Evolutionary conservation across 176 grass and related monocot genomes (phyloP), one percentile per base, ranked within the genome.

Genomic region (Zizania latifolia): DNA sequence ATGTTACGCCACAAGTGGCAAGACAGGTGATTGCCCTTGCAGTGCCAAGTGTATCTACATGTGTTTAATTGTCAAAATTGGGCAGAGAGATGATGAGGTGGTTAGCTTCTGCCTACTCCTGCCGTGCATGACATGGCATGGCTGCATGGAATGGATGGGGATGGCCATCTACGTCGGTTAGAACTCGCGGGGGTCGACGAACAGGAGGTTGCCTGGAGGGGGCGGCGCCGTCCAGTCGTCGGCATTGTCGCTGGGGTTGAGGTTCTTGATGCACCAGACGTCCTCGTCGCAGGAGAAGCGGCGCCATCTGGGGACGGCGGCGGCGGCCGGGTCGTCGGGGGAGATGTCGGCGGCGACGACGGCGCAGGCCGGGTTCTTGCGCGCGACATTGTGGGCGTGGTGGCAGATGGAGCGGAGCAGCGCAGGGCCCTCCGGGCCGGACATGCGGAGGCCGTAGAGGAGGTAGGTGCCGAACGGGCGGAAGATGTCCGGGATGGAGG

Each of bases 231-330:
- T 16, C 87, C 84, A 90, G 60, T 84, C 76, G 7, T 81, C 78
- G 2, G 28, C 19, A 27, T 4, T n/a, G 29, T 30, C 33, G 39
- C 3, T 8, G 6, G 9, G 43, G 33, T 1, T 3, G 61, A 93
- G 62, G 10, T 58, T 83, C 74, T 90, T 93, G 77, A 93, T 93
- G 84, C 90, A 90, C 87, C 84, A 93, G 24, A 93, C 74, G 69
- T 93, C 90, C 77, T 93, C 87, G n/a, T 90, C 81, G 81, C 77
- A 90, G 57, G 87, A 93, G 87, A 93, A 93, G 27, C 84, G 76
- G 32, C 74, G 74, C 90, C 87, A 93, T n/a, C n/a, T n/a, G n/a
- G 90, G 90, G 26, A 93, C 40, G 11, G 78, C 87, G 6, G 68
- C 63, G 14, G 84, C 81, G 13, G 46, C 87, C 4, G 87, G 90